Evolutionary conservation across 805 yeast genomes (phyloP), one percentile per base, ranked within the genome.

Genomic region (Zygosaccharomyces rouxii): DNA sequence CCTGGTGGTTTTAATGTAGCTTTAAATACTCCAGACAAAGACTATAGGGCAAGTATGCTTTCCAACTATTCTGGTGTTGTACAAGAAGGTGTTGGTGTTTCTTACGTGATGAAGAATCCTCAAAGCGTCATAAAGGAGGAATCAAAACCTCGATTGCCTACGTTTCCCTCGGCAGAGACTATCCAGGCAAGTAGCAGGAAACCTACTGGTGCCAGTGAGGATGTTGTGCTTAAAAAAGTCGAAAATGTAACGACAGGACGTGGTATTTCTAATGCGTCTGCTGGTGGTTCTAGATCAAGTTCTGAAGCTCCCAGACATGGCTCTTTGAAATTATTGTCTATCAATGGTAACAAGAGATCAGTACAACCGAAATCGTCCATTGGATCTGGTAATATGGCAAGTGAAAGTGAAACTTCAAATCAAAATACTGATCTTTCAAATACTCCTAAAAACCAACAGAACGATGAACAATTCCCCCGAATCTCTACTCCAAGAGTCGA

Each of bases 31-130:
- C 38, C 51, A 23, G 53, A 48, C 21, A 48, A 46, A 13, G 39
- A 33, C 31, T 19, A 42, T 21, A 45, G 55, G 28, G 11, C 53
- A 14, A 63, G 69, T 47, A 55, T 60, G 54, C 52, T 60, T 22
- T 65, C 69, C 3, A 52, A 51, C 37, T 65, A 65, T 48, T 63
- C 67, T 6, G 69, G 68, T 11, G 60, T 63, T 10, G 53, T 63
- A 2, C 66, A 63, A 30, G 68, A 65, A 41, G 69, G 67, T 18
- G 62, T 65, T 7, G 64, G 59, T 13, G 55, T 64, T 2, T 60
- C 68, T 3, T 64, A 60, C 38, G 53, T 65, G 3, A 64, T 61
- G 10, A 50, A 55, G 38, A 59, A 52, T 43, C 49, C 41, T 28
- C 29, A 30, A 11, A 47, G 30, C n/a, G 25, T 18, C 10, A 30